Percentiles rank a stretch among this genome's conserved stretches.
These are phyloP conservation scores for Boletus mariae DNA, from an alignment of 1,284 basidiomycete species.

Conservation along the genomic window DNA sequence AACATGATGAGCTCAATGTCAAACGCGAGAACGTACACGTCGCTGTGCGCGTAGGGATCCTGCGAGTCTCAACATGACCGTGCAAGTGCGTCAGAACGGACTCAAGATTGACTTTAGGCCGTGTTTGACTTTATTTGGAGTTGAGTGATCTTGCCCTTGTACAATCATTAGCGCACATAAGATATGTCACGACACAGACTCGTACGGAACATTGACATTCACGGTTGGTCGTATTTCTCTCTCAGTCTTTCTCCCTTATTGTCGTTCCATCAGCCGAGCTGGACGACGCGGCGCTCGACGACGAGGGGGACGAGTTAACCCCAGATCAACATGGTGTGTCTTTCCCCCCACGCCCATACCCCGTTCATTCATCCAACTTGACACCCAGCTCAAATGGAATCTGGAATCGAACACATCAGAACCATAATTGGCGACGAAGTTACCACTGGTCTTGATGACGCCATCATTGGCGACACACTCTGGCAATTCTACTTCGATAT, in stretches of 20 bases:
- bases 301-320: slow-evolving; percentile 72
- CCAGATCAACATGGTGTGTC: slow-evolving; percentile 61
- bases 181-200: slow-evolving; percentile 86
- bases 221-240: slow-evolving; percentile 50
- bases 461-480: slow-evolving; percentile 74
- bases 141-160: not conserved
- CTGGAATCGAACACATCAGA: slow-evolving; percentile 66
- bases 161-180: not conserved
- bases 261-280: slow-evolving; percentile 56
- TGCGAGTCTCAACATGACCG: slow-evolving; percentile 44
- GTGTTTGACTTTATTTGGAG: slow-evolving; percentile 28
- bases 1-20: not conserved
- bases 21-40: slow-evolving; percentile 42
- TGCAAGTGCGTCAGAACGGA: not conserved
- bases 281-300: slow-evolving; percentile 67
- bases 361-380: slow-evolving; percentile 1
- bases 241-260: not conserved
- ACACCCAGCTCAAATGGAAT: slow-evolving; percentile 65
- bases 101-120: not conserved
- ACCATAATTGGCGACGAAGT: slow-evolving; percentile 65
- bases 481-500: slow-evolving; percentile 92
- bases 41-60: slow-evolving; percentile 33
- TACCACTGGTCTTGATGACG: slow-evolving; percentile 67
- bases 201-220: slow-evolving; percentile 84
- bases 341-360: not conserved